Conservation (phyloP, 2,329 filamentous ascomycete species). For the Diaporthe humulicola region DNA sequence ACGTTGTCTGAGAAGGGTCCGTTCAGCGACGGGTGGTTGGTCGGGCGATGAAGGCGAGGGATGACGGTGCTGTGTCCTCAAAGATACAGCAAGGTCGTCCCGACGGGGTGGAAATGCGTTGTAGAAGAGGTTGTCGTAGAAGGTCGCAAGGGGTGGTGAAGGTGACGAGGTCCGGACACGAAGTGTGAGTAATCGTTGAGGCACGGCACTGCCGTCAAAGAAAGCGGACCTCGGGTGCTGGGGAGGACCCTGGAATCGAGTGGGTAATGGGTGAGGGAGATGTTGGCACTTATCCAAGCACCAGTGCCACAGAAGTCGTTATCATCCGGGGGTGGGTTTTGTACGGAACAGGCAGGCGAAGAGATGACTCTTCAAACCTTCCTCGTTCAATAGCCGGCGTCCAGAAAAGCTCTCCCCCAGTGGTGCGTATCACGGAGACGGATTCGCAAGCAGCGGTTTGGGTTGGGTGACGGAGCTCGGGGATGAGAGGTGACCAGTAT, state of each 20-base stretch:
- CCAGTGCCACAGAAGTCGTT: constrained; percentile 53
- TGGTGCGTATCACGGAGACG: background rate
- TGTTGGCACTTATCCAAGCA: constrained; percentile 52
- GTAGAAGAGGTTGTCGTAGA: constrained; percentile 20
- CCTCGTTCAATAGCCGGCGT: constrained; percentile 47
- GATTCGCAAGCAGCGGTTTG: background rate
- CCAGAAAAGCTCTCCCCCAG: background rate
- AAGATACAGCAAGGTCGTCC: constrained; percentile 36
- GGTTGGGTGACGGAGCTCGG: background rate
- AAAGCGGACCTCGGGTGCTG: constrained; percentile 37
- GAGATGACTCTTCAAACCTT: constrained; percentile 61
- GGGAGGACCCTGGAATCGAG: constrained; percentile 44
- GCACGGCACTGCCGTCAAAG: constrained; percentile 40
- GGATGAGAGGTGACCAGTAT: constrained; percentile 27
- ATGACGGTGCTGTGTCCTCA: constrained; percentile 33
- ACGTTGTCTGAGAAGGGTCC: constrained; percentile 21
- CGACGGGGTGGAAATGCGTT: constrained; percentile 21
- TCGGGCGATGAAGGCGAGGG: constrained; percentile 11
- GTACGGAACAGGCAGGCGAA: constrained; percentile 58
- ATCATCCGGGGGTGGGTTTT: constrained; percentile 56
- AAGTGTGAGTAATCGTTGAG: constrained; percentile 38
- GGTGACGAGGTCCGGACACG: constrained; percentile 35
- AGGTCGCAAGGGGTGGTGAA: constrained; percentile 3
- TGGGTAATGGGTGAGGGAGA: constrained; percentile 49
- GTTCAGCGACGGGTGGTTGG: constrained; percentile 6